Evolutionary conservation across 768 basidiomycete species (phyloP).

Genomic region (Trametes villosa): DNA sequence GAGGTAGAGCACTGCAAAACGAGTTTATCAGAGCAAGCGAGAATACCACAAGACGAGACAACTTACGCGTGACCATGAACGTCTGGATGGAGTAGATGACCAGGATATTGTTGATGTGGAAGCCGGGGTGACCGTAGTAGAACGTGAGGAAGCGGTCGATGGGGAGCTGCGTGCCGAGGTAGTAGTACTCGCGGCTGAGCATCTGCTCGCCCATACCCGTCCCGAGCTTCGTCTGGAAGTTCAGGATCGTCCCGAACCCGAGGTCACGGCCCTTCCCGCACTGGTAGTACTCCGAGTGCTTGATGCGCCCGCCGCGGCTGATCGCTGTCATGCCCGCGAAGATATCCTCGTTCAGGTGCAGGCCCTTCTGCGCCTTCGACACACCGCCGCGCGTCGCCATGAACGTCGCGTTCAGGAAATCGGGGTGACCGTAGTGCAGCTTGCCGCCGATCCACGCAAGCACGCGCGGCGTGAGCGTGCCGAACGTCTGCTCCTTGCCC

Average conservation of each 20-base stretch:
- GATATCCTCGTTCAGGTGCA: constrained; percentile 99
- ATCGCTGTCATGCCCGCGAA: constrained; percentile 99
- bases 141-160: constrained; percentile 99
- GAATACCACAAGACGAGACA: not conserved
- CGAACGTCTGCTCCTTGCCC: constrained; percentile 99
- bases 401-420: constrained; percentile 97
- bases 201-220: constrained; percentile 99
- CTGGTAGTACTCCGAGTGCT: constrained; percentile 99
- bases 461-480: constrained; percentile 95
- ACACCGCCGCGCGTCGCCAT: constrained; percentile 99
- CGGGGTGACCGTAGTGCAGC: constrained; percentile 98
- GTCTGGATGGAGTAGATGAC: constrained; percentile 98
- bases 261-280: constrained; percentile 99
- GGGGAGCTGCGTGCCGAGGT: constrained; percentile 96
- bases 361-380: constrained; percentile 97
- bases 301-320: constrained; percentile 97
- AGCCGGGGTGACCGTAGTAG: constrained; percentile 99
- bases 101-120: constrained; percentile 99
- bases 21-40: constrained; percentile 6
- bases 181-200: constrained; percentile 99
- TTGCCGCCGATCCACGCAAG: constrained; percentile 98
- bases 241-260: constrained; percentile 98
- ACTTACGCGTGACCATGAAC: constrained; percentile 94
- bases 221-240: constrained; percentile 99
- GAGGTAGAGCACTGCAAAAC: constrained; percentile 77